A percentile compares a stretch with the other conserved stretches of the same genome.
Conservation (phyloP, 2,329 filamentous ascomycete genomes). For the Cyanodermella asteris region DNA sequence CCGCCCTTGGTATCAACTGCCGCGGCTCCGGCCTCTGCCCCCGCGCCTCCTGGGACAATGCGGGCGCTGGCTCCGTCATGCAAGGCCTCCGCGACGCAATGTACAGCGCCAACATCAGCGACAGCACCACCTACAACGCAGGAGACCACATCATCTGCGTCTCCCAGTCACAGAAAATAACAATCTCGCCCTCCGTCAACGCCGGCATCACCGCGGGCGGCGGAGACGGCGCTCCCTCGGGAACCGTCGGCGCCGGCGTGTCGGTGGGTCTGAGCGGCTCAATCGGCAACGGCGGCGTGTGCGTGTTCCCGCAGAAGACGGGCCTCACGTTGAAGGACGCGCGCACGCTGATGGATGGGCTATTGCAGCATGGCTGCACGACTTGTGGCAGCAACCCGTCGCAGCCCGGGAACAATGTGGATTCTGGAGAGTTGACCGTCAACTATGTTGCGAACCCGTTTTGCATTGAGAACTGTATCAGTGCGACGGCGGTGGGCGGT, state of each 20-base stretch:
- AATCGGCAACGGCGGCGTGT: slow-evolving; percentile 2
- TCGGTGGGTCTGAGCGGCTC: not conserved
- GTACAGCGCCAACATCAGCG: not conserved
- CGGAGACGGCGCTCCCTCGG: too few species aligned
- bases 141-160: slow-evolving; percentile 1
- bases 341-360: slow-evolving; percentile 2
- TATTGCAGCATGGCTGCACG: slow-evolving; percentile 3
- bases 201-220: not conserved
- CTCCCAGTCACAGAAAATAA: not conserved
- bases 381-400: slow-evolving; percentile 5
- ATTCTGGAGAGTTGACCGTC: slow-evolving; percentile 3
- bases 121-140: slow-evolving; percentile 1
- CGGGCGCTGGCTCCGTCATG: slow-evolving; percentile 1
- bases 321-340: slow-evolving; percentile 1
- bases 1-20: slow-evolving; percentile 4
- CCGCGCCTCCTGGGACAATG: slow-evolving; percentile 1
- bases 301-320: slow-evolving; percentile 1
- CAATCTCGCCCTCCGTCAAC: not conserved
- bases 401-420: slow-evolving; percentile 3
- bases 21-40: slow-evolving; percentile 2
- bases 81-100: slow-evolving; percentile 2
- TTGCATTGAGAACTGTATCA: slow-evolving; percentile 1
- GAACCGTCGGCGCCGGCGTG: not conserved
- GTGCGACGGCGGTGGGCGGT: too few species aligned
- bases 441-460: slow-evolving; percentile 4